These are phyloP conservation scores for Colletotrichum viniferum DNA, from an alignment of 2,329 filamentous ascomycete species.

Conservation along the genomic window DNA sequence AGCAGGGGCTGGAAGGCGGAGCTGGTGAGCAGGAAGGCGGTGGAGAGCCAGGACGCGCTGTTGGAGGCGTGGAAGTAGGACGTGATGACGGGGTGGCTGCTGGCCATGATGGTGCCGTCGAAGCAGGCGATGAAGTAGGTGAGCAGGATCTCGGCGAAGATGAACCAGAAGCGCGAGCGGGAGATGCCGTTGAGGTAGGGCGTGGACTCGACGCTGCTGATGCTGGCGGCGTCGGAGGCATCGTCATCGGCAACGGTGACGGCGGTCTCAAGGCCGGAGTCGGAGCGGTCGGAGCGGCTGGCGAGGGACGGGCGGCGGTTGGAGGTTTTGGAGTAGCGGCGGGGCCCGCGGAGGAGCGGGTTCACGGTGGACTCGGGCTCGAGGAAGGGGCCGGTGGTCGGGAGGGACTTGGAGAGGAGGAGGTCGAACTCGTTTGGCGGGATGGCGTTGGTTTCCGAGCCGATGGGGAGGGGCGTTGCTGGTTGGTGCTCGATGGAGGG, in stretches of 20 bases:
- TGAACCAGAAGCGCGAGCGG: slow-evolving; percentile 61
- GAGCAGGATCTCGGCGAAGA: slow-evolving; percentile 64
- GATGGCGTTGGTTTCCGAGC: slow-evolving; percentile 25
- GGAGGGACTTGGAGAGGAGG: slow-evolving; percentile 43
- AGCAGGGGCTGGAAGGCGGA: slow-evolving; percentile 79
- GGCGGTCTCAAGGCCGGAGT: neutral
- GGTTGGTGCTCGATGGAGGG: neutral
- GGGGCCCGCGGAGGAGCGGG: slow-evolving; percentile 41
- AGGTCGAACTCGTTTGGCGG: slow-evolving; percentile 40
- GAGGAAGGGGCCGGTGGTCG: slow-evolving; percentile 38
- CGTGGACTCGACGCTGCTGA: slow-evolving; percentile 14
- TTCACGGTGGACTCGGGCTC: slow-evolving; percentile 46
- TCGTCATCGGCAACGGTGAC: neutral
- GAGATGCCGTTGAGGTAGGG: slow-evolving; percentile 52
- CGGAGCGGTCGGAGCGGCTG: neutral
- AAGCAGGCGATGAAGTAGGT: slow-evolving; percentile 67
- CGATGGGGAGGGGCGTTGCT: slow-evolving; percentile 14
- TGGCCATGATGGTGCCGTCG: slow-evolving; percentile 82
- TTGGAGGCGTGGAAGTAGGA: slow-evolving; percentile 81
- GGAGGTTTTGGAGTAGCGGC: slow-evolving; percentile 27
- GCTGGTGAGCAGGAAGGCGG: slow-evolving; percentile 77
- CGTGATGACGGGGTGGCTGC: slow-evolving; percentile 80
- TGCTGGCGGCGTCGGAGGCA: slow-evolving; percentile 9
- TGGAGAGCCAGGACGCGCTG: slow-evolving; percentile 82
- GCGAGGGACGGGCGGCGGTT: slow-evolving; percentile 13